Evolutionary conservation across 768 basidiomycete genomes (phyloP).

Genomic region (Termitomyces sp.): DNA sequence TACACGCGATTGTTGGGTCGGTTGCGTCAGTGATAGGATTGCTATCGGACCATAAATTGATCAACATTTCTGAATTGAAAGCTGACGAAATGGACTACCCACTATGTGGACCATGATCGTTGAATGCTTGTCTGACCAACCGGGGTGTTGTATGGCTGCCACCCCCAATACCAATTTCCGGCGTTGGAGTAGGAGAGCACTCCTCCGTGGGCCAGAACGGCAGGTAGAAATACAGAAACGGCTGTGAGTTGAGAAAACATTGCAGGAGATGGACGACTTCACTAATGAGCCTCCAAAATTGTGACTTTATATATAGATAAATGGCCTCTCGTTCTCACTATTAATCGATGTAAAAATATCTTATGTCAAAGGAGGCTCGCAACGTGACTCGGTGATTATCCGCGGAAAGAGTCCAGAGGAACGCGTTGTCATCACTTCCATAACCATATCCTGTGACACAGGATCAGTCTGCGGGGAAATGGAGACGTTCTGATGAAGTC

Average conservation of each 20-base stretch:
- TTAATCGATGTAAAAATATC: neutral
- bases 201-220: slow-evolving; percentile 35
- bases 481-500: neutral
- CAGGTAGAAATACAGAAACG: slow-evolving; percentile 23
- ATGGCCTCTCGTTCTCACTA: neutral
- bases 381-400: slow-evolving; percentile 10
- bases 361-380: neutral
- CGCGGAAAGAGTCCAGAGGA: neutral
- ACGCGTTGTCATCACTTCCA: neutral
- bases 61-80: neutral
- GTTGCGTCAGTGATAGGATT: slow-evolving; percentile 35
- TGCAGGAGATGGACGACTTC: neutral
- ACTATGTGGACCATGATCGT: slow-evolving; percentile 41
- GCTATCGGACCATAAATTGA: slow-evolving; percentile 16
- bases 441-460: neutral
- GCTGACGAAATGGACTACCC: slow-evolving; percentile 4
- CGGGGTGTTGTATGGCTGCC: slow-evolving; percentile 36
- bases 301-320: slow-evolving; percentile 4
- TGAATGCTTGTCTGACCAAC: slow-evolving; percentile 35
- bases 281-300: neutral
- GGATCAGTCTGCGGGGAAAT: slow-evolving; percentile 11
- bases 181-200: slow-evolving; percentile 35
- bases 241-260: slow-evolving; percentile 26
- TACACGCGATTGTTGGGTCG: slow-evolving; percentile 35
- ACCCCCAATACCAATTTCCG: slow-evolving; percentile 34